These are phyloP conservation scores for Phialemoniopsis sp. DNA, from an alignment of 2,329 filamentous ascomycete genomes.

Conservation along the genomic window DNA sequence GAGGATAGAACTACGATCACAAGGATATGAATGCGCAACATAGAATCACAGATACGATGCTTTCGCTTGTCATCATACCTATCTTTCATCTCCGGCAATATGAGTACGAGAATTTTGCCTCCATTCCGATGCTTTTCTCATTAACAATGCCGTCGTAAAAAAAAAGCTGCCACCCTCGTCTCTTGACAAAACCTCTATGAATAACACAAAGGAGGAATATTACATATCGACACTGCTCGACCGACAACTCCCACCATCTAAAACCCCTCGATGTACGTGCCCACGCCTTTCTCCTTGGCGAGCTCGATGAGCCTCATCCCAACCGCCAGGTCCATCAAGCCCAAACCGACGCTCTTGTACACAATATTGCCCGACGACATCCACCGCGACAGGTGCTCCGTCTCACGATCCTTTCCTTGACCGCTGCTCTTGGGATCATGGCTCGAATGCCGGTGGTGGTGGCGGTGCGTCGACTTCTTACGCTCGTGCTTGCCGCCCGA, in stretches of 20 bases:
- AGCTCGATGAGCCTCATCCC: conserved; percentile 54
- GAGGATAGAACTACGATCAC: no score
- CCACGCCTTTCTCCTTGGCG: conserved; percentile 50
- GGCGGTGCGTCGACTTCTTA: conserved; percentile 9
- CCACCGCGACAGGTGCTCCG: conserved; percentile 51
- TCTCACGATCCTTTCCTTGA: conserved; percentile 33
- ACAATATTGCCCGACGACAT: conserved; percentile 60
- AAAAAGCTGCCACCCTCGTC: no score
- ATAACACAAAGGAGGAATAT: no score
- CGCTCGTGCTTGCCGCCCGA: conserved; percentile 5
- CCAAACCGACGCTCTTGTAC: conserved; percentile 65
- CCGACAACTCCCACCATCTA: conserved; percentile 16
- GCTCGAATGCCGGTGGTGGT: conserved; percentile 24
- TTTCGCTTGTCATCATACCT: no score
- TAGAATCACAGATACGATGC: no score
- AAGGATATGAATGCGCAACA: no score
- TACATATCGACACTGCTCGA: no score
- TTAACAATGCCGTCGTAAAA: no score
- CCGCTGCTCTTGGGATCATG: conserved; percentile 13
- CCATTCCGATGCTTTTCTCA: no score
- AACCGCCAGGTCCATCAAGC: conserved; percentile 62
- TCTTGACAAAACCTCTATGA: no score
- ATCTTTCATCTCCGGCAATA: no score
- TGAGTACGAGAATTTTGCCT: no score
- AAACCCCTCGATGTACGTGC: conserved; percentile 49